Evolutionary conservation across 345 rosid species (phyloP), one percentile per base, ranked within the genome.

Genomic region (Odontarrhena argentea): DNA sequence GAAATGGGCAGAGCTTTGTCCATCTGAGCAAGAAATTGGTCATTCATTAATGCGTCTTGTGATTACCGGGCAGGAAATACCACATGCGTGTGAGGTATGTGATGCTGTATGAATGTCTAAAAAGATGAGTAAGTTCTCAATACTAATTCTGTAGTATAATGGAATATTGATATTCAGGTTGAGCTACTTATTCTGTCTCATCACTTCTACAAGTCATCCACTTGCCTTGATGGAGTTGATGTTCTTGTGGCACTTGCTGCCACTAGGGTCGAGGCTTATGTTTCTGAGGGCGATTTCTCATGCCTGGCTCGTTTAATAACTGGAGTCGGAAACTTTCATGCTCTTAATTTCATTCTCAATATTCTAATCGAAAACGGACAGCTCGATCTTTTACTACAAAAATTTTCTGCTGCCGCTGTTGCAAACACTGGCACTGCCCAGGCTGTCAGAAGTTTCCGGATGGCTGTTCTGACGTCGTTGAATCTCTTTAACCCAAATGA

Each of bases 31-130:
- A 47, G 96, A 94, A 81, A 87, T 91, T 71, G 99, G 99, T 60
- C 97, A 94, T 80, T 87, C 99, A 38, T 77, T 94, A 79, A 94
- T 94, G 97, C 96, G 99, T n/a, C 83, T 94, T 77, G 96, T 94
- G 71, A 91, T 91, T 28, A 94, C 97, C 8, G 93, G 96, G 62
- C 95, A 94, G 75, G 99, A 94, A 79, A 91, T 94, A 72, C 99
- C 97, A 10, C 99, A 91, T 68, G 89, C 96, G 12, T 91, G 99
- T 76, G 99, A 94, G 97, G 99, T 94, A 82, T 53, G 44, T 48
- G 46, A 18, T 58, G 55, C 43, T 47, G 22, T 45, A 32, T 25
- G 54, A 36, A 8, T 42, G 32, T 46, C 45, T 9, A 44, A 61
- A 46, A 49, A 41, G 28, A 34, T 37, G 70, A 53, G 57, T 9